Evolutionary conservation across 257 asterid genomes (phyloP).

Genomic region (Euphrasia confusa): DNA sequence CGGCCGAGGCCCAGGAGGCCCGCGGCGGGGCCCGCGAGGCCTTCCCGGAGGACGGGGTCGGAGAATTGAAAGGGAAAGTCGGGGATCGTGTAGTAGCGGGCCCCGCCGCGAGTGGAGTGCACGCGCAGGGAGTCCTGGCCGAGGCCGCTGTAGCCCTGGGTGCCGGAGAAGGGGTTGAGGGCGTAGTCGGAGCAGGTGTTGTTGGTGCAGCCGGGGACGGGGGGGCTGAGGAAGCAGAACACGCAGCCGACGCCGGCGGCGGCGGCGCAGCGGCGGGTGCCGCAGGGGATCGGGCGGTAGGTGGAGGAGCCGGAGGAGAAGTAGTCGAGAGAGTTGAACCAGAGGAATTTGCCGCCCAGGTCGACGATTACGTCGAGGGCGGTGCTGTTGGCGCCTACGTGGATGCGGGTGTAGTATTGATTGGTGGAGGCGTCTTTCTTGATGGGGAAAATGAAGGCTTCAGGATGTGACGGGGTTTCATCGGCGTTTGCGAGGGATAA

Average conservation of each 20-base stretch:
- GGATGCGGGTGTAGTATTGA: constrained; percentile 41
- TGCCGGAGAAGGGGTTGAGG: constrained; percentile 50
- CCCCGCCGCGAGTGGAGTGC: constrained; percentile 9
- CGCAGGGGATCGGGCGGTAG: constrained; percentile 41
- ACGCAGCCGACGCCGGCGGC: constrained; percentile 39
- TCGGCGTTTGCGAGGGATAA: constrained; percentile 27
- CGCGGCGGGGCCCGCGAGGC: constrained; percentile 24
- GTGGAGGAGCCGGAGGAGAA: constrained; percentile 32
- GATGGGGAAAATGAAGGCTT: constrained; percentile 40
- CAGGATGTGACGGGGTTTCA: constrained; percentile 33
- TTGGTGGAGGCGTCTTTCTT: constrained; percentile 33
- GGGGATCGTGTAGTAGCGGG: constrained; percentile 14
- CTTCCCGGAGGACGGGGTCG: constrained; percentile 30
- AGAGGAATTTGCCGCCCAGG: constrained; percentile 43
- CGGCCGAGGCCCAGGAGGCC: constrained; percentile 44
- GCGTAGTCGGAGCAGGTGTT: constrained; percentile 48
- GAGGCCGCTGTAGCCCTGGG: constrained; percentile 39
- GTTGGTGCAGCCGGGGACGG: constrained; percentile 48
- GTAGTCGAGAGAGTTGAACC: constrained; percentile 42
- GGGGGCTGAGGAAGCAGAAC: constrained; percentile 45
- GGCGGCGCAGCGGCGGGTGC: constrained; percentile 26
- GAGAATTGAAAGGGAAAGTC: constrained; percentile 42
- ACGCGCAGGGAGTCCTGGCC: constrained; percentile 33
- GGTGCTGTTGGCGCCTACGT: constrained; percentile 40
- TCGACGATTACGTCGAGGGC: constrained; percentile 34